Conservation (phyloP, 139 green algal species). For the Edaphochlamys debaryana region DNA sequence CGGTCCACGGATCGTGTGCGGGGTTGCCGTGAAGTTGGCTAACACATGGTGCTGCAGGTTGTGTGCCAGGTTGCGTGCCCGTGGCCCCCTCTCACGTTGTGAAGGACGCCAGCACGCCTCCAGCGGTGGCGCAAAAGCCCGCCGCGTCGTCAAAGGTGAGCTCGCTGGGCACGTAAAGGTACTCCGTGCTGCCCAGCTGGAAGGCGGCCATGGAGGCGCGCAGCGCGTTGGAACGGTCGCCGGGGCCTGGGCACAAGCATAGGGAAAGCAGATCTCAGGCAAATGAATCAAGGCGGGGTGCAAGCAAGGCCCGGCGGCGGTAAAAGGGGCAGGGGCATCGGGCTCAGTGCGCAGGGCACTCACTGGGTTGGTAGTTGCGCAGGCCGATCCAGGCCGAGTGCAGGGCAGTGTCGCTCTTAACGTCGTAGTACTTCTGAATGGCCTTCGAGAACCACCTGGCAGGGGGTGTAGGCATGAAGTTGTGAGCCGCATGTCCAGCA, state of each 20-base stretch:
- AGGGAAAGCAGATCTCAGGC: not conserved
- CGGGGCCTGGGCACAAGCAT: not conserved
- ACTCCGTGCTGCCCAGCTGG: not conserved
- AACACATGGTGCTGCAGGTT: too few relatives aligned
- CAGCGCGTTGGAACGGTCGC: not conserved
- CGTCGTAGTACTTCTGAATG: too few relatives aligned
- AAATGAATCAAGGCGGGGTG: not conserved
- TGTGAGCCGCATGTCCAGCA: too few relatives aligned
- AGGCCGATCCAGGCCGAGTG: not conserved
- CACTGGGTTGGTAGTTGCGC: not conserved
- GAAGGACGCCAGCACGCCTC: not conserved
- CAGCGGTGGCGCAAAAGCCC: not conserved
- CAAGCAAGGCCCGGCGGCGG: not conserved
- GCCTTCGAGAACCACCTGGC: too few relatives aligned
- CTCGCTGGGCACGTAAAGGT: not conserved
- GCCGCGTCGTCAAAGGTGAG: not conserved
- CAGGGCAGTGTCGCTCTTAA: too few relatives aligned
- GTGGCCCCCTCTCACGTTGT: not conserved
- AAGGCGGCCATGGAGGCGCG: too few relatives aligned
- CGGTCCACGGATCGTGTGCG: not conserved
- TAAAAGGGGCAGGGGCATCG: too few relatives aligned
- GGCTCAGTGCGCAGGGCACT: not conserved
- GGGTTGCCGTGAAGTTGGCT: too few relatives aligned
- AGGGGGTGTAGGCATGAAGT: too few relatives aligned
- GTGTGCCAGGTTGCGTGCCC: too few relatives aligned